Base-by-base conservation (phyloP, 345 rosid species). In the Eucalyptus fibrosa region DNA sequence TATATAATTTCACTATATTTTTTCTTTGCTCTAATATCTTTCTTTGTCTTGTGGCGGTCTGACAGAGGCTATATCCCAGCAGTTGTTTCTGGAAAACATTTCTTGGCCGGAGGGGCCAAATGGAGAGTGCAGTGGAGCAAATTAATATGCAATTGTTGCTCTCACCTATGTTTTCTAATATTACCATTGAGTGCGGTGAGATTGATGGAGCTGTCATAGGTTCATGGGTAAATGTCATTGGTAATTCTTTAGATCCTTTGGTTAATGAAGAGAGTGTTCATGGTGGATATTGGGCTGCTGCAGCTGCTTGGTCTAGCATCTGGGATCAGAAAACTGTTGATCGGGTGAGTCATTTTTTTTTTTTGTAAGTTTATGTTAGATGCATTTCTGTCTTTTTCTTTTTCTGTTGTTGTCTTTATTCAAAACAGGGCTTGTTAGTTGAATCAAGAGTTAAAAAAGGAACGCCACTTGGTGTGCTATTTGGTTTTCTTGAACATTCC, bases 261-360 rank as follows among this genome's bases (percentile, higher is more conserved):
- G 88, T 87, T 80, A 96, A 95, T 90, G 96, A 96, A 92, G 96
- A 92, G 90, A 89, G 90, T 91, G 96, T 94, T 88, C 87, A 88
- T 91, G 93, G 93, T 93, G 99, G 99, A 89, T 98, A 96, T 89
- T 98, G 99, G 99, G 95, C 97, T 88, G 97, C 97, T 91, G 99
- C 99, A 65, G 97, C 98, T 53, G 96, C 95, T 83, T 98, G 99
- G 99, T 97, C 94, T 89, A 93, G 94, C 91, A 94, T 93, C 37
- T 98, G 99, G 99, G 99, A 98, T 92, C 98, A 95, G 92, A 95
- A 93, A 93, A 98, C 97, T 86, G 89, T 97, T 91, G 98, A 98
- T 92, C 97, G 99, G 88, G 99, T 98, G 94, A 94, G 96, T 87
- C 50, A 88, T 62, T 89, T 88, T 45, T 88, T 89, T 86, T 86